These are phyloP conservation scores for Cucumis sativus DNA, from an alignment of 306 rosid genomes.

Conservation along the genomic window Cucumber_9930_V3 NC_026657.2:7899001-7899500, in stretches of 20 bases:
- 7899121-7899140: conserved; percentile 91
- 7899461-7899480: neutral
- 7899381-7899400: neutral
- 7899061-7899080: neutral
- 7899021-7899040: neutral
- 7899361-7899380: neutral
- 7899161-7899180: conserved; percentile 81
- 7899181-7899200: conserved; percentile 81
- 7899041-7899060: neutral
- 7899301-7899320: conserved; percentile 91
- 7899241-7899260: conserved; percentile 43
- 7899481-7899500: neutral
- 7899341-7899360: neutral
- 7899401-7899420: neutral
- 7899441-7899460: neutral
- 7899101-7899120: conserved; percentile 64
- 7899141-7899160: conserved; percentile 80
- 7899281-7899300: conserved; percentile 90
- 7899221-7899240: conserved; percentile 71
- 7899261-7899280: conserved; percentile 75
- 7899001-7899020: neutral
- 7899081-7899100: neutral
- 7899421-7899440: neutral
- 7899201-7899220: conserved; percentile 72
- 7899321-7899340: conserved; percentile 27